A percentile compares a stretch with the other conserved stretches of the same genome.
These are phyloP conservation scores for Ceratocystiopsis brevicomis DNA, from an alignment of 2,329 filamentous ascomycete genomes.

Conservation along the genomic window DNA sequence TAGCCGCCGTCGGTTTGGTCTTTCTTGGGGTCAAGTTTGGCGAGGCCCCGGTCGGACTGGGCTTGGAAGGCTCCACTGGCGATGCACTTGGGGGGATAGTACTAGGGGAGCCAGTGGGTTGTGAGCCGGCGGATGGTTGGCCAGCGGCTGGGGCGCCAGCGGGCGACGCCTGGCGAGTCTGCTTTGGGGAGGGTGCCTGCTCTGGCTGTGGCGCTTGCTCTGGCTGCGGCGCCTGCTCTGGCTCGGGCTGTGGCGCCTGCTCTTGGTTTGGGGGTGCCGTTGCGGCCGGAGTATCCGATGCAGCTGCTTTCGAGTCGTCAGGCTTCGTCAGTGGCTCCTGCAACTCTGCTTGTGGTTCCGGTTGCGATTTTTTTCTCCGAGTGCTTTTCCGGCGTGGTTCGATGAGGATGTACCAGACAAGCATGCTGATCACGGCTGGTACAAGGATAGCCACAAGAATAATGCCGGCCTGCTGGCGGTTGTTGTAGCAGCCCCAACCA, in stretches of 20 bases:
- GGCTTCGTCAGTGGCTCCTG: background rate
- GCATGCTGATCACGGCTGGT: constrained; percentile 13
- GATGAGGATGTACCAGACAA: constrained; percentile 15
- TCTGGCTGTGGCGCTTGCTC: background rate
- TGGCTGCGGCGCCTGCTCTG: background rate
- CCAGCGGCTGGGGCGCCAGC: too few species aligned
- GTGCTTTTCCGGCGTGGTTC: background rate
- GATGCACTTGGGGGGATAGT: too few species aligned
- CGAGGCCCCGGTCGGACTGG: too few species aligned
- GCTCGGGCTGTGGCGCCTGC: background rate
- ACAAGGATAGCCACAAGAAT: constrained; percentile 18
- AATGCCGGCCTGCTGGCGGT: constrained; percentile 20
- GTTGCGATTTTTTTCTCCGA: background rate
- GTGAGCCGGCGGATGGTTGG: too few species aligned
- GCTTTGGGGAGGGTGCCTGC: background rate
- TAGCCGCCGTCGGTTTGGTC: too few species aligned
- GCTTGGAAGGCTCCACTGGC: too few species aligned
- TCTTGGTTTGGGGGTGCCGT: background rate
- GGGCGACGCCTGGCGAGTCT: too few species aligned
- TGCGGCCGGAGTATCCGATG: background rate
- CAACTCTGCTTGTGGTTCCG: background rate
- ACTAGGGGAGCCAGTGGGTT: too few species aligned
- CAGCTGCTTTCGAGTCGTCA: too few species aligned
- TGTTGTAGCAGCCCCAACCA: constrained; percentile 22
- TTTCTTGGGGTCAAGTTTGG: too few species aligned